Percentiles rank a stretch among this genome's conserved stretches.
Evolutionary conservation across 768 basidiomycete species (phyloP).

Genomic region (Clitopilus hobsonii): DNA sequence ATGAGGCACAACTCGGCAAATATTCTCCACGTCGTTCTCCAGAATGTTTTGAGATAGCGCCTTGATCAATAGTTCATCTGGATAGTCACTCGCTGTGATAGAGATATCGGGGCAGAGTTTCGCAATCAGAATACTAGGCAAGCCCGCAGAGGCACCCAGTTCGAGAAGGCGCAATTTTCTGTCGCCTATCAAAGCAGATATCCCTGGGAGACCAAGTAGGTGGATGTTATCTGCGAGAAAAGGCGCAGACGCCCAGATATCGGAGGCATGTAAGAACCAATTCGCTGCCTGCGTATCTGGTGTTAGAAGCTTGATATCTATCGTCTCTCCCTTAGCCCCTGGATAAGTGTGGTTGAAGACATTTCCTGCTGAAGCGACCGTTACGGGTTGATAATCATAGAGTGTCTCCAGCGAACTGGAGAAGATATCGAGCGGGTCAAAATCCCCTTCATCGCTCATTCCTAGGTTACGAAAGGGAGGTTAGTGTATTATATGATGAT

Average conservation of each 20-base stretch:
- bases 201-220: constrained; percentile 6
- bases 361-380: constrained; percentile 51
- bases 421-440: constrained; percentile 64
- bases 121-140: constrained; percentile 67
- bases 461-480: too few relatives aligned
- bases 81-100: constrained; percentile 67
- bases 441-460: constrained; percentile 9
- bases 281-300: constrained; percentile 67
- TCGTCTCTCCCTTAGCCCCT: constrained; percentile 12
- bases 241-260: constrained; percentile 67
- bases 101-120: constrained; percentile 32
- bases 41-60: constrained; percentile 54
- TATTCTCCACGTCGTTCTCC: constrained; percentile 41
- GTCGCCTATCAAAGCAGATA: background rate
- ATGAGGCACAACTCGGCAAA: constrained; percentile 52
- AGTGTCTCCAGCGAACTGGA: constrained; percentile 56
- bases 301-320: constrained; percentile 40
- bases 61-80: constrained; percentile 55
- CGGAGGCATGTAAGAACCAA: constrained; percentile 75
- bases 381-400: constrained; percentile 59
- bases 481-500: too few relatives aligned
- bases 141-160: constrained; percentile 69
- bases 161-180: constrained; percentile 46
- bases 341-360: constrained; percentile 39
- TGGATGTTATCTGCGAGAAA: constrained; percentile 64